Conservation (phyloP, 2,329 filamentous ascomycete genomes). For the Fusarium nurragi region DNA sequence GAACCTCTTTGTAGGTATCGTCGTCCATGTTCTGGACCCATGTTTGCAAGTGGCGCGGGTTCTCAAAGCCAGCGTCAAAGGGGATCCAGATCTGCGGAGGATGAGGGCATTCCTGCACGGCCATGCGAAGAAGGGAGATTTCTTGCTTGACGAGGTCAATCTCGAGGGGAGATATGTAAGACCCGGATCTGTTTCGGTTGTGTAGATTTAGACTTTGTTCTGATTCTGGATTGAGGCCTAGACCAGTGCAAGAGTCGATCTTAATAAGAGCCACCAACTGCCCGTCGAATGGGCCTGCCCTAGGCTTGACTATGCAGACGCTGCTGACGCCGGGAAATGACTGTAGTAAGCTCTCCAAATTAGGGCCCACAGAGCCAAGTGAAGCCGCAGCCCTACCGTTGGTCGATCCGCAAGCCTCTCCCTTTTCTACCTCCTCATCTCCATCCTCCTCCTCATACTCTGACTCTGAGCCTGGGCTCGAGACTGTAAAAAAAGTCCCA, state of each 20-base stretch:
- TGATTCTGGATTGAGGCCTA: not conserved
- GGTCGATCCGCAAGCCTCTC: not conserved
- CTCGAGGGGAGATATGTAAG: slow-evolving; percentile 44
- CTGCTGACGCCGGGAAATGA: slow-evolving; percentile 53
- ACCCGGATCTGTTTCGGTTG: slow-evolving; percentile 41
- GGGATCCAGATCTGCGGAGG: slow-evolving; percentile 61
- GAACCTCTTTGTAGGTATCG: slow-evolving; percentile 56
- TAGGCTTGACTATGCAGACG: slow-evolving; percentile 57
- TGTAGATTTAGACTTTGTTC: not conserved
- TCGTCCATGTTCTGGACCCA: slow-evolving; percentile 65
- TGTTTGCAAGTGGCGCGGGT: slow-evolving; percentile 56
- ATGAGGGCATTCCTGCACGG: slow-evolving; percentile 51
- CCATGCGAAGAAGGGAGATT: slow-evolving; percentile 54
- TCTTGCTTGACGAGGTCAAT: slow-evolving; percentile 54
- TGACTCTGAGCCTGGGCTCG: not conserved
- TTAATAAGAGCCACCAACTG: slow-evolving; percentile 60
- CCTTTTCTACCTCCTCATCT: not conserved
- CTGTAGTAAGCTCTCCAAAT: slow-evolving; percentile 52
- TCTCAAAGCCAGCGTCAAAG: slow-evolving; percentile 47
- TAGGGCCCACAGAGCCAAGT: slow-evolving; percentile 17
- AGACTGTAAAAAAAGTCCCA: slow-evolving; percentile 10
- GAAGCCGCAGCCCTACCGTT: slow-evolving; percentile 14
- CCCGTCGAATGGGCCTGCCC: slow-evolving; percentile 61
- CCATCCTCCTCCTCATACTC: not conserved
- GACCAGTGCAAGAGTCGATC: slow-evolving; percentile 40